These are phyloP conservation scores for Annulohypoxylon moriforme DNA, from an alignment of 495 filamentous ascomycete species.

Conservation along the genomic window DNA sequence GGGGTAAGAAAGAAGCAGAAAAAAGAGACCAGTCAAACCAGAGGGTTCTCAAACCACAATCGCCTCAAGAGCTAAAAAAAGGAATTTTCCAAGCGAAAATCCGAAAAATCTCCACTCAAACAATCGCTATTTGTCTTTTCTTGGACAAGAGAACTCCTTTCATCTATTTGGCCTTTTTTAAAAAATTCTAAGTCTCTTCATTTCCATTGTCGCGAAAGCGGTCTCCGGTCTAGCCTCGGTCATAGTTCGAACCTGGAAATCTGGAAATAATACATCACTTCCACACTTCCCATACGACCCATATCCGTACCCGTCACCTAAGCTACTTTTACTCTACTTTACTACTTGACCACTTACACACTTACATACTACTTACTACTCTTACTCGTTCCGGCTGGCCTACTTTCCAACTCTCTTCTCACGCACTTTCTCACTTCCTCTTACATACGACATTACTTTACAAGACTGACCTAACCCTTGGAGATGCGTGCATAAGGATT, in stretches of 20 bases:
- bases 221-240: constrained; percentile 43
- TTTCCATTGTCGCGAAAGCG: constrained; percentile 44
- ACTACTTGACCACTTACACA: background rate
- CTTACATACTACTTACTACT: too few species aligned
- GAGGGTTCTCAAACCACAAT: constrained; percentile 42
- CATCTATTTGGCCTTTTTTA: constrained; percentile 32
- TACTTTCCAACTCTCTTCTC: too few species aligned
- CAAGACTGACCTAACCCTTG: constrained; percentile 36
- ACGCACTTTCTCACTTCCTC: constrained; percentile 42
- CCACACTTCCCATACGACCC: background rate
- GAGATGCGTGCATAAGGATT: constrained; percentile 43
- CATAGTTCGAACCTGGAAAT: constrained; percentile 20
- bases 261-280: constrained; percentile 12
- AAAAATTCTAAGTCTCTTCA: constrained; percentile 1
- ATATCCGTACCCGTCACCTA: background rate
- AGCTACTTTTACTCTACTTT: constrained; percentile 14
- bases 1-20: constrained; percentile 25
- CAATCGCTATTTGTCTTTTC: constrained; percentile 33
- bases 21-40: constrained; percentile 1
- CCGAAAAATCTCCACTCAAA: constrained; percentile 42
- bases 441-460: constrained; percentile 23
- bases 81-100: constrained; percentile 37
- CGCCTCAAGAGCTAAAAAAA: constrained; percentile 43
- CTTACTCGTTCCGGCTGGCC: too few species aligned
- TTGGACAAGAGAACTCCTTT: constrained; percentile 50